These are phyloP conservation scores for Acacia melanoxylon DNA, from an alignment of 306 rosid species.

Conservation along the genomic window DNA sequence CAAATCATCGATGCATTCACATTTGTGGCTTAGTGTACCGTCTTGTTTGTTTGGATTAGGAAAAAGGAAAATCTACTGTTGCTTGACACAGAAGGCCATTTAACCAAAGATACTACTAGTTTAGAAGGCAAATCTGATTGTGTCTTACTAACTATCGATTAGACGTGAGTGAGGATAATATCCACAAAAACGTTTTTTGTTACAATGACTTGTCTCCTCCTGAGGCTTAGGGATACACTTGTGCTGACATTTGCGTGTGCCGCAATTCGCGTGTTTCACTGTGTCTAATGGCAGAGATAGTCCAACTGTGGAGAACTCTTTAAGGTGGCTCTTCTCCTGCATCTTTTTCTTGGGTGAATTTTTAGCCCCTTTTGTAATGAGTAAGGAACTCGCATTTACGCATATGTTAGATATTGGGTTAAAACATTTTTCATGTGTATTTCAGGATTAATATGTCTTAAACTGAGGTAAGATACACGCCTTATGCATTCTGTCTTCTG, in stretches of 20 bases:
- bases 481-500: constrained; percentile 50
- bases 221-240: not conserved
- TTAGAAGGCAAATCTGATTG: constrained; percentile 4
- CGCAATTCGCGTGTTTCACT: constrained; percentile 6
- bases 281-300: constrained; percentile 16
- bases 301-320: constrained; percentile 23
- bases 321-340: constrained; percentile 23
- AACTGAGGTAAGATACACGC: constrained; percentile 45
- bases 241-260: constrained; percentile 6
- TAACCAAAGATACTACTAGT: constrained; percentile 10
- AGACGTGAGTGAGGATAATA: constrained; percentile 5
- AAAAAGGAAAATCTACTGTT: constrained; percentile 8
- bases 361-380: constrained; percentile 30
- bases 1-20: constrained; percentile 20
- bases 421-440: constrained; percentile 36
- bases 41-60: constrained; percentile 11
- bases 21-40: constrained; percentile 23
- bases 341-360: constrained; percentile 14
- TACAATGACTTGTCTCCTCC: not conserved
- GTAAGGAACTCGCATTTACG: constrained; percentile 30
- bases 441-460: constrained; percentile 41
- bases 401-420: constrained; percentile 41
- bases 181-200: constrained; percentile 18
- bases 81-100: not conserved
- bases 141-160: not conserved